A percentile compares a stretch with the other conserved stretches of the same genome.
These are phyloP conservation scores for Rhizopogon sp. DNA, from an alignment of 768 basidiomycete genomes.

Conservation along the genomic window DNA sequence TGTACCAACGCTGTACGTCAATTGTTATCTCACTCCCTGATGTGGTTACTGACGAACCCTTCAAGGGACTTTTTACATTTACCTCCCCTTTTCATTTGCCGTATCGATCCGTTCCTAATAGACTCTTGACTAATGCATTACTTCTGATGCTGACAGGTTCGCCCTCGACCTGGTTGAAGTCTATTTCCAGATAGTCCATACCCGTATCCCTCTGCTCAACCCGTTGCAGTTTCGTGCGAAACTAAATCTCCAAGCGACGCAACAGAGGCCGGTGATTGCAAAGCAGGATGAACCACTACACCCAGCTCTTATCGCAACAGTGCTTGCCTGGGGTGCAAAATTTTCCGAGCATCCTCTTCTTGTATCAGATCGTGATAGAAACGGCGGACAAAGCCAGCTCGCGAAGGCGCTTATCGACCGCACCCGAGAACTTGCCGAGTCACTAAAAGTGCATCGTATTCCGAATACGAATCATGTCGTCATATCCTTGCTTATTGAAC, in stretches of 20 bases:
- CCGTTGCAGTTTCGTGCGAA: conserved; percentile 75
- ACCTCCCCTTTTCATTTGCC: conserved; percentile 20
- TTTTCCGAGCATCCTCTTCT: conserved; percentile 90
- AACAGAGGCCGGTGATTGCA: conserved; percentile 17
- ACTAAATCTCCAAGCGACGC: conserved; percentile 39
- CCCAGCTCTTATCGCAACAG: conserved; percentile 77
- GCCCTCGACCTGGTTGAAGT: conserved; percentile 92
- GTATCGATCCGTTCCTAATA: conserved; percentile 17
- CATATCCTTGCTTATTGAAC: conserved; percentile 76
- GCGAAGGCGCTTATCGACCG: conserved; percentile 76
- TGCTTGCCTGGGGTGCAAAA: conserved; percentile 89
- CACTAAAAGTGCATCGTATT: conserved; percentile 79
- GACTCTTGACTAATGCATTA: conserved; percentile 5
- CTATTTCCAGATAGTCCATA: conserved; percentile 90
- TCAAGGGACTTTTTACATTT: conserved; percentile 11
- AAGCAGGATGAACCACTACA: conserved; percentile 46
- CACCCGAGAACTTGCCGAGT: conserved; percentile 82
- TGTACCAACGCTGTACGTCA: conserved; percentile 23
- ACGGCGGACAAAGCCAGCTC: conserved; percentile 67
- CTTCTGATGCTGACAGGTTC: conserved; percentile 49
- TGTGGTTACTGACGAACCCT: conserved; percentile 13
- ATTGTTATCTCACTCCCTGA: conserved; percentile 9
- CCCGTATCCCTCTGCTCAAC: conserved; percentile 82
- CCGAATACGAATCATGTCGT: conserved; percentile 78
- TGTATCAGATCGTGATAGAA: conserved; percentile 68